Evolutionary conservation across 2,329 filamentous ascomycete genomes (phyloP).

Genomic region (Drechslera avenae): DNA sequence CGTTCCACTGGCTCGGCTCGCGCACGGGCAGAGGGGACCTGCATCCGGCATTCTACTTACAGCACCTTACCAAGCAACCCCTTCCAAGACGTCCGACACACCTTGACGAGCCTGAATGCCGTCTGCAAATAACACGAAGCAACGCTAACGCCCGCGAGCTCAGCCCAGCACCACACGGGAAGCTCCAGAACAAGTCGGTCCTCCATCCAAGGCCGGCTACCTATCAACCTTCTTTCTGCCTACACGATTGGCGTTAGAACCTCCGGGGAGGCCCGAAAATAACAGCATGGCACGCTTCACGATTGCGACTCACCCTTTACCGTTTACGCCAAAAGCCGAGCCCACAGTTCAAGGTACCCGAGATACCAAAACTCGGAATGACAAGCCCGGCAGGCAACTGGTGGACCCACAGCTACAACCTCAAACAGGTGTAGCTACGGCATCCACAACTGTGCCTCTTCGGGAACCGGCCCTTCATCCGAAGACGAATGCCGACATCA

Average conservation of each 20-base stretch:
- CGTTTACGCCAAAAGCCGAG: slow-evolving; percentile 1
- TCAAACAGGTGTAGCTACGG: not conserved
- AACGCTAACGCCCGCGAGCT: not conserved
- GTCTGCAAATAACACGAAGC: slow-evolving; percentile 12
- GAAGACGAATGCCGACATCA: slow-evolving; percentile 8
- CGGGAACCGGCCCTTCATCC: slow-evolving; percentile 1
- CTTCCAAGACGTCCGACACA: not conserved
- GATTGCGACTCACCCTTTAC: not conserved
- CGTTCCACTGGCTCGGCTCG: slow-evolving; percentile 14
- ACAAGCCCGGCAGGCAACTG: not conserved
- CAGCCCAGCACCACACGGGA: slow-evolving; percentile 4
- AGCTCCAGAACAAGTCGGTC: slow-evolving; percentile 4
- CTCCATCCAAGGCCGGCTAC: slow-evolving; percentile 9
- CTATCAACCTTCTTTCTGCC: slow-evolving; percentile 10
- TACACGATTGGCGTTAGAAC: slow-evolving; percentile 12
- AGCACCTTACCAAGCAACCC: slow-evolving; percentile 9
- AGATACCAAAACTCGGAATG: not conserved
- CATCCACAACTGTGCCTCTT: slow-evolving; percentile 1
- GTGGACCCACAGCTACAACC: not conserved
- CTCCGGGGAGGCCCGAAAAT: slow-evolving; percentile 16
- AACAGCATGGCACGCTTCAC: slow-evolving; percentile 7
- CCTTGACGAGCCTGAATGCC: not conserved
- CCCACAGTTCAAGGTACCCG: not conserved
- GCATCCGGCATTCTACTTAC: slow-evolving; percentile 24
- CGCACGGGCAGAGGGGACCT: slow-evolving; percentile 24